Base-by-base conservation (phyloP, 2,329 filamentous ascomycete genomes). In the Pseudogymnoascus pannorum region DNA sequence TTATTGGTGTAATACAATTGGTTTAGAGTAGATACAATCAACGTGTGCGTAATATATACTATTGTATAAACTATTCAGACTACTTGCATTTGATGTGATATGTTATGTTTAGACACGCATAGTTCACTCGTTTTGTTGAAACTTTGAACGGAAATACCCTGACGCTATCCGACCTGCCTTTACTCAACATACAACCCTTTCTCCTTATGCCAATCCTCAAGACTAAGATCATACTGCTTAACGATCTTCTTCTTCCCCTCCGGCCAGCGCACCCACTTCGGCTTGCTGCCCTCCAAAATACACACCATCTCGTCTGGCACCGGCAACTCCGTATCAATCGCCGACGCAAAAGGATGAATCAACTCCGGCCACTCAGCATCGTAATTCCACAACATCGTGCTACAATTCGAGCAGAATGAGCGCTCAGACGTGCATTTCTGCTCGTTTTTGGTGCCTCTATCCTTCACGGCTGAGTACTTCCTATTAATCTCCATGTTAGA, bases 331-430 rank as follows among this genome's bases (percentile, higher is more conserved):
- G 75, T 77, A 68, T 79, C 78, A 64, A 80, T 78, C 18, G 77
- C 78, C 7, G 76, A 76, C 4, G 77, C 76, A 69, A 79, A 80
- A 1, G 77, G 78, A 67, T 79, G 78, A 58, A 79, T 77, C 59
- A 79, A 60, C 63, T 79, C 76, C 0, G 77, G 77, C 76, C 76
- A 79, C 14, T 74, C 70, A 18, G 72, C 68, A 65, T 79, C 77
- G 74, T 75, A 79, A 3, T 79, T 65, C 77, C 77, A 78, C 5
- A 78, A 68, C 76, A 78, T 78, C 4, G 72, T 72, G 57, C 76
- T 74, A 67, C 78, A 80, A 58, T 76, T 75, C 2, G 73, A 74
- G 66, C 76, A 79, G 64, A 79, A 80, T 64, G 71, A 78, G 9
- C 77, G 72, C 67, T 79, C 75, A 0, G 76, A 78, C 0, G 70